phyloP scores from a whole-genome alignment of 805 yeast genomes.

The Suhomyces xylopsoci region DNA sequence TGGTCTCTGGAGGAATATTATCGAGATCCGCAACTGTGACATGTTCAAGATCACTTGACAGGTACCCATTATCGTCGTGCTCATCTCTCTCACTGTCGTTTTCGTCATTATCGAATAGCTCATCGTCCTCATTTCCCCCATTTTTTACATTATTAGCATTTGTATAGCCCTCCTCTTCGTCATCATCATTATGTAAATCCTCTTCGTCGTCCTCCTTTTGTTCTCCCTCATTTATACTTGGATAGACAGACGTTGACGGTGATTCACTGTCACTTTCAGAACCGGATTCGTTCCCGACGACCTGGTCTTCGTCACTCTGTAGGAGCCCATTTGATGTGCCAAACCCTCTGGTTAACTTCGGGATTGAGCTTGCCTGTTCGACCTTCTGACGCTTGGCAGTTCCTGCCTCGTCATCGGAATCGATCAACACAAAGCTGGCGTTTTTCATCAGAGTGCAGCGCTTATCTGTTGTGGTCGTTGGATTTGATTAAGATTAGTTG shows the following conservation, averaged over 20 bases:
- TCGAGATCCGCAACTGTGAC: slow-evolving; percentile 3
- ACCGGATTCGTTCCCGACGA: slow-evolving; percentile 1
- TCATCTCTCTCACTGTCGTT: background rate
- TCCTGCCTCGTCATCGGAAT: slow-evolving; percentile 18
- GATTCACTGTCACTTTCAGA: background rate
- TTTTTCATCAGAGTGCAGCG: slow-evolving; percentile 7
- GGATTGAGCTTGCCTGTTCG: slow-evolving; percentile 2
- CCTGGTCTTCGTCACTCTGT: slow-evolving; percentile 6
- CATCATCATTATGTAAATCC: background rate
- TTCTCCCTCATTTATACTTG: too few species aligned
- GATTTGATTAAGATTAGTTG: background rate
- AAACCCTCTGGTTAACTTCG: slow-evolving; percentile 10
- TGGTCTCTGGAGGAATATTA: slow-evolving; percentile 9
- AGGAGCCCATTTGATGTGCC: slow-evolving; percentile 4
- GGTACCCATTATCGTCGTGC: background rate
- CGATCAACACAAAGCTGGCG: slow-evolving; percentile 23
- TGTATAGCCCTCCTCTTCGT: background rate
- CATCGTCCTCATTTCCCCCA: background rate
- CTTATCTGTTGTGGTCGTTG: slow-evolving; percentile 3
- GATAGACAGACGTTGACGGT: background rate
- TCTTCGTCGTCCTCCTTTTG: too few species aligned
- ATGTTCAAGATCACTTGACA: slow-evolving; percentile 3
- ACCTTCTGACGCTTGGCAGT: slow-evolving; percentile 4
- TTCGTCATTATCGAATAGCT: background rate
- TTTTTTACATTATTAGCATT: background rate